A percentile compares a stretch with the other conserved stretches of the same genome.
These are phyloP conservation scores for Pogostemon cablin DNA, from an alignment of 257 asterid genomes.

Conservation along the genomic window DNA sequence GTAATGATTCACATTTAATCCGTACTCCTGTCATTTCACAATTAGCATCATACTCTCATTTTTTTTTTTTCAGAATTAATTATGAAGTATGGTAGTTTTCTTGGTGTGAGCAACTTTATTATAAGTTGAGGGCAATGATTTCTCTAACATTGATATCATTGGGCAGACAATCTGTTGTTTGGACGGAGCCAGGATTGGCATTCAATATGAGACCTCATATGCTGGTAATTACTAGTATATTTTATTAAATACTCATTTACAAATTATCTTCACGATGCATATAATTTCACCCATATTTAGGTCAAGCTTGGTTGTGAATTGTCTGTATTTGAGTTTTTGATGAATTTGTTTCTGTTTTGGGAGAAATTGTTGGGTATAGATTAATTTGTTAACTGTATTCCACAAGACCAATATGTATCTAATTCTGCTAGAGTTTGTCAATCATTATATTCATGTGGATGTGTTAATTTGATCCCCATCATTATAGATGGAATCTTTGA, in stretches of 20 bases:
- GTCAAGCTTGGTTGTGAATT: background rate
- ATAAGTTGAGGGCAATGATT: conserved; percentile 23
- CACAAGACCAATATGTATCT: background rate
- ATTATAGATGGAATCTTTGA: background rate
- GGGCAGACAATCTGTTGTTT: conserved; percentile 87
- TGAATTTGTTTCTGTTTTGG: conserved; percentile 18
- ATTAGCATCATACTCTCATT: conserved; percentile 14
- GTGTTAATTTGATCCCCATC: background rate
- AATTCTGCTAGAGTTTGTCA: background rate
- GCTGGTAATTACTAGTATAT: conserved; percentile 64
- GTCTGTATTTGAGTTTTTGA: background rate
- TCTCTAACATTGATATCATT: conserved; percentile 27
- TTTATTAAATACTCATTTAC: background rate
- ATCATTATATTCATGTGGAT: background rate
- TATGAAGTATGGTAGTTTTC: background rate
- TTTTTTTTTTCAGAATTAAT: background rate
- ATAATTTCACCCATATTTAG: background rate
- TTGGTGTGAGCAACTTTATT: conserved; percentile 6
- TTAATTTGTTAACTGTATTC: background rate
- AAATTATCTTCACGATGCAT: conserved; percentile 5
- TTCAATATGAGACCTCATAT: conserved; percentile 85
- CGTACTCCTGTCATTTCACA: conserved; percentile 24
- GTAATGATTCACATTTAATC: conserved; percentile 42
- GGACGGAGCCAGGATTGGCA: conserved; percentile 94
- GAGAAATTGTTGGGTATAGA: background rate